Evolutionary conservation across 768 basidiomycete genomes (phyloP).

Genomic region (Boletales sp.): DNA sequence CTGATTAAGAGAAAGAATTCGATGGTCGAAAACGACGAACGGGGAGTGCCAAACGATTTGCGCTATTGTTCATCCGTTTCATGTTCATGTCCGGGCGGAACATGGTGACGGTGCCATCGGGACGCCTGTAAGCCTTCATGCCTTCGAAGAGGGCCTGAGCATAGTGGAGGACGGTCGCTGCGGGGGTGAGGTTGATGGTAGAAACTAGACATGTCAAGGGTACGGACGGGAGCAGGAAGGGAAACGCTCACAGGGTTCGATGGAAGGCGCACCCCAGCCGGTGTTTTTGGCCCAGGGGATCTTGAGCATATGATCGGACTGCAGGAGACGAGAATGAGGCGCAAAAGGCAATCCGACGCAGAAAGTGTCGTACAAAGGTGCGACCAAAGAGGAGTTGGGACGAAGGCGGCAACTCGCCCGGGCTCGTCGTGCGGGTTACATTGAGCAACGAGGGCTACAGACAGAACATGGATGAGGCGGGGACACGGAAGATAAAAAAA

Average conservation of each 20-base stretch:
- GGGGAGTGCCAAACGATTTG: slow-evolving; percentile 71
- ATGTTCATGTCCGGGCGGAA: slow-evolving; percentile 98
- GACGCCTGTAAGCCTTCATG: slow-evolving; percentile 86
- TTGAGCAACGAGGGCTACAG: slow-evolving; percentile 51
- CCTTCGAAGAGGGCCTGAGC: slow-evolving; percentile 91
- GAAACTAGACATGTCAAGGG: slow-evolving; percentile 17
- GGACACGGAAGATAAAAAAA: background rate
- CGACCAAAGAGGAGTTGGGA: slow-evolving; percentile 78
- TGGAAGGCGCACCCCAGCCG: slow-evolving; percentile 84
- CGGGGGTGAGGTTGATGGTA: slow-evolving; percentile 22
- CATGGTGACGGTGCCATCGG: slow-evolving; percentile 68
- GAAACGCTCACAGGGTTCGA: slow-evolving; percentile 68
- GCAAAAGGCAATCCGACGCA: slow-evolving; percentile 3
- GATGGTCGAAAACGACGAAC: slow-evolving; percentile 36
- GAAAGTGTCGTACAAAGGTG: slow-evolving; percentile 59
- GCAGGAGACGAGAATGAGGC: slow-evolving; percentile 7
- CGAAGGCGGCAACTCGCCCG: slow-evolving; percentile 60
- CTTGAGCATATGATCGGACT: slow-evolving; percentile 88
- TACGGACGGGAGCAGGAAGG: background rate
- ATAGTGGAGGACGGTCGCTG: slow-evolving; percentile 83
- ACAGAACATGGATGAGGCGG: background rate
- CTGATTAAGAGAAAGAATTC: slow-evolving; percentile 1
- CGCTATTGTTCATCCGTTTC: slow-evolving; percentile 89
- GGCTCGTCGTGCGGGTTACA: slow-evolving; percentile 45
- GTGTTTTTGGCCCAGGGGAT: slow-evolving; percentile 64